phyloP scores from a whole-genome alignment of 495 filamentous ascomycete genomes.

The Stereocaulon alpinum region DNA sequence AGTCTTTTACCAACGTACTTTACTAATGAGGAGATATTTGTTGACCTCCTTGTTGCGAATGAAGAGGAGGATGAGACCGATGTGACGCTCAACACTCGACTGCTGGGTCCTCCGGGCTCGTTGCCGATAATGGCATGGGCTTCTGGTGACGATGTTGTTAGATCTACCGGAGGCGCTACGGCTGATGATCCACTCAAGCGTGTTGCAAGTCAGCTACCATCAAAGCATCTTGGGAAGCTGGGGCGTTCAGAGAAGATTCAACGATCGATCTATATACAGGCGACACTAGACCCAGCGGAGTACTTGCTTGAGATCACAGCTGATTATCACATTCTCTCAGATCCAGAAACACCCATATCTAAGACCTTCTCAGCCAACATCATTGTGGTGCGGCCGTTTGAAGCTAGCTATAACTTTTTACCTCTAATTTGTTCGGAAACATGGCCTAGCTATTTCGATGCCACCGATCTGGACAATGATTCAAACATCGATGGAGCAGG shows the following conservation, averaged over 20 bases:
- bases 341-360: constrained; percentile 72
- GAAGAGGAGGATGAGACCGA: constrained; percentile 73
- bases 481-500: constrained; percentile 3
- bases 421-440: constrained; percentile 63
- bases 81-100: constrained; percentile 53
- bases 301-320: constrained; percentile 63
- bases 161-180: background rate
- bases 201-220: background rate
- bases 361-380: constrained; percentile 58
- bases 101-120: constrained; percentile 50
- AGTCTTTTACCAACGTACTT: constrained; percentile 64
- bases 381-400: constrained; percentile 69
- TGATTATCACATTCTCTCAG: constrained; percentile 66
- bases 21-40: constrained; percentile 59
- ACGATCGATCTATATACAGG: constrained; percentile 39
- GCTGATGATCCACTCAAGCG: background rate
- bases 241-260: constrained; percentile 25
- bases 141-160: constrained; percentile 27
- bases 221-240: constrained; percentile 12
- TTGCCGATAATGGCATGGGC: constrained; percentile 40
- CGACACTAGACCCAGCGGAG: constrained; percentile 41
- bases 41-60: constrained; percentile 65
- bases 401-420: constrained; percentile 74
- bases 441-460: constrained; percentile 79
- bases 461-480: constrained; percentile 32